phyloP scores from a whole-genome alignment of 805 yeast genomes.

The Saturnispora hagleri region DNA sequence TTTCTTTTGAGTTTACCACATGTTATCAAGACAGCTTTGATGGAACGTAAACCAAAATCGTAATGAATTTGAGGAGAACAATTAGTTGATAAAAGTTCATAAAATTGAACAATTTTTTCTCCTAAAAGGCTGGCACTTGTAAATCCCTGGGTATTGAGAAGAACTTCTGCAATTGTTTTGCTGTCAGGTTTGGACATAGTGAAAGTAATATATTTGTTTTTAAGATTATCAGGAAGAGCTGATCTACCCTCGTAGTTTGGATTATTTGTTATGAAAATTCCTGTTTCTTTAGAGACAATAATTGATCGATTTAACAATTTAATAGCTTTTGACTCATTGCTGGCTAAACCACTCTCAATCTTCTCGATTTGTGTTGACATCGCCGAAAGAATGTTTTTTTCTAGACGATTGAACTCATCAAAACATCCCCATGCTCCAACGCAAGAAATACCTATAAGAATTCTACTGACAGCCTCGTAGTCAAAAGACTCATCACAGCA shows the following conservation, averaged over 20 bases:
- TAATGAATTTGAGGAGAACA: conserved; percentile 62
- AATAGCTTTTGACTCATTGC: conserved; percentile 19
- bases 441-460: conserved; percentile 68
- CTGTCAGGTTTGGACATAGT: conserved; percentile 69
- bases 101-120: conserved; percentile 42
- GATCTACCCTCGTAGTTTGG: conserved; percentile 84
- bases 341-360: conserved; percentile 48
- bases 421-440: conserved; percentile 94
- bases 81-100: conserved; percentile 31
- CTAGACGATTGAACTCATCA: conserved; percentile 86
- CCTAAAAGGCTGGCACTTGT: conserved; percentile 37
- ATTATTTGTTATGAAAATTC: conserved; percentile 84
- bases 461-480: conserved; percentile 65
- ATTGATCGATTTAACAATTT: conserved; percentile 36
- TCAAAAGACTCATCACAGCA: conserved; percentile 90
- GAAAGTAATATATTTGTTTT: conserved; percentile 66
- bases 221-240: conserved; percentile 75
- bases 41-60: conserved; percentile 82
- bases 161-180: conserved; percentile 55
- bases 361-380: conserved; percentile 71
- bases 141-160: conserved; percentile 71
- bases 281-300: conserved; percentile 40
- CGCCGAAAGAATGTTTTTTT: conserved; percentile 65
- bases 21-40: conserved; percentile 55
- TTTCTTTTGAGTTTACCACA: conserved; percentile 40